Conservation (phyloP, 495 filamentous ascomycete genomes). For the Talaromyces nanjingensis region DNA sequence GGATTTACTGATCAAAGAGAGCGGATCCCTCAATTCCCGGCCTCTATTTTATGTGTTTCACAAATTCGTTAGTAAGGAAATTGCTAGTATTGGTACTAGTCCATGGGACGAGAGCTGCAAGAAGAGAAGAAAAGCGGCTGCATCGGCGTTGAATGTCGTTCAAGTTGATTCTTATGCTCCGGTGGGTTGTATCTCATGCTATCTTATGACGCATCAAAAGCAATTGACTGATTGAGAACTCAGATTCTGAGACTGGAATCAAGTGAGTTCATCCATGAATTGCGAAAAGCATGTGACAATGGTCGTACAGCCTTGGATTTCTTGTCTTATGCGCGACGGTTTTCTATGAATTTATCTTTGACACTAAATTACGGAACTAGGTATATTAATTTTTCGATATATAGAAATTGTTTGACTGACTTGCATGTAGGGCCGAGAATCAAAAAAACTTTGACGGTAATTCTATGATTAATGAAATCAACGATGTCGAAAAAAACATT, state of each 20-base stretch:
- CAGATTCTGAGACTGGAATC: conserved; percentile 5
- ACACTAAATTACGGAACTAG: conserved; percentile 2
- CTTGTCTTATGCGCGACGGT: not conserved
- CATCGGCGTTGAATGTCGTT: conserved; percentile 1
- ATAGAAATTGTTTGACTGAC: no score
- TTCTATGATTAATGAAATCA: conserved; percentile 6
- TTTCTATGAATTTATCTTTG: conserved; percentile 7
- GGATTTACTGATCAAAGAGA: not conserved
- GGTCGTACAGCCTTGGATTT: not conserved
- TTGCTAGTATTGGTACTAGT: conserved; percentile 4
- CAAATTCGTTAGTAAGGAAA: conserved; percentile 7
- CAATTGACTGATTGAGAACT: not conserved
- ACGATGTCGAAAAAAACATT: not conserved
- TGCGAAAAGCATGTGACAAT: not conserved
- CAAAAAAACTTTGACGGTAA: conserved; percentile 6
- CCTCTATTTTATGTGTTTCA: conserved; percentile 8
- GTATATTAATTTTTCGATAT: no score
- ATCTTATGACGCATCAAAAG: not conserved
- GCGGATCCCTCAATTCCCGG: not conserved
- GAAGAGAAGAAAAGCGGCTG: conserved; percentile 7
- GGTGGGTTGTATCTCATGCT: not conserved
- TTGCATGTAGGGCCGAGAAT: not conserved
- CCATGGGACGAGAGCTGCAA: conserved; percentile 8
- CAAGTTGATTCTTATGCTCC: conserved; percentile 5
- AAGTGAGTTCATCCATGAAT: conserved; percentile 7